Conservation (phyloP, 225 moss, liverwort and hornwort species). For the Marchantia polymorpha region DNA sequence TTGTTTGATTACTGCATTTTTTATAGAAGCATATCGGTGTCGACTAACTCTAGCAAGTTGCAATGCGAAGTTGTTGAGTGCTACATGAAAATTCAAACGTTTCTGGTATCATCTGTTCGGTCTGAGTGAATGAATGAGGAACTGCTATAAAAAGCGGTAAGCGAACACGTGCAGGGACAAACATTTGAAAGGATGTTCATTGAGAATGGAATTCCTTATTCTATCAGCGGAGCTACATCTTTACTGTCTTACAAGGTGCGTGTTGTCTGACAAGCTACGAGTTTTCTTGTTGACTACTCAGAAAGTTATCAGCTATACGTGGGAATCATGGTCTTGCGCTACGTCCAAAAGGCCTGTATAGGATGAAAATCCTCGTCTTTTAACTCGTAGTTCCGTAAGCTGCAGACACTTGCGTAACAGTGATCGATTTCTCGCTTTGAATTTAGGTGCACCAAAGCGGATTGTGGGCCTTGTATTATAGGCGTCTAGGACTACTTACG, state of each 20-base stretch:
- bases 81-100: not conserved
- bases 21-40: not conserved
- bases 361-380: too few species aligned
- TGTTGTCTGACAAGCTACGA: not conserved
- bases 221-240: conserved; percentile 33
- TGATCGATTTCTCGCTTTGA: not conserved
- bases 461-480: not conserved
- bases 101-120: not conserved
- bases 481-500: not conserved
- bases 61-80: not conserved
- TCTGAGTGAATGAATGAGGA: not conserved
- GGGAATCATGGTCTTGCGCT: too few species aligned
- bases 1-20: not conserved
- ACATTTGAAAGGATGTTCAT: conserved; percentile 33
- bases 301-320: not conserved
- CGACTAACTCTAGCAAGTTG: not conserved
- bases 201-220: conserved; percentile 38
- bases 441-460: not conserved
- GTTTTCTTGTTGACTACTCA: not conserved
- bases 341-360: too few species aligned
- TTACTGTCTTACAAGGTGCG: conserved; percentile 39
- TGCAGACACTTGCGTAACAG: not conserved
- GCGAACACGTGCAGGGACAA: conserved; percentile 24
- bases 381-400: too few species aligned
- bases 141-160: not conserved